Evolutionary conservation across 2,329 filamentous ascomycete genomes (phyloP).

Genomic region (Remersonia thermophila): DNA sequence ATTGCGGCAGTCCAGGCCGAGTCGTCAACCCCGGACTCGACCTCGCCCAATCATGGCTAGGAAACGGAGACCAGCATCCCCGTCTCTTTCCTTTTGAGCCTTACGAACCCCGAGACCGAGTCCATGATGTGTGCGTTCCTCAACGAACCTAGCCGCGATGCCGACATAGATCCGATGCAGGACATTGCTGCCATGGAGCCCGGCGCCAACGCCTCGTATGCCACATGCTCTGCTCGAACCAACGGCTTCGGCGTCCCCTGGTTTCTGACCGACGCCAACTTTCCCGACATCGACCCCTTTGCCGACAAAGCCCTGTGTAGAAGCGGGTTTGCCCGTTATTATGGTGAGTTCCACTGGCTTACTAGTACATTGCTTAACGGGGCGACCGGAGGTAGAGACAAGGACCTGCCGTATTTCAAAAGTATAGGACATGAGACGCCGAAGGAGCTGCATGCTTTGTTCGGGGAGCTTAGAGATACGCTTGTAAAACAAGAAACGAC

Average conservation of each 20-base stretch:
- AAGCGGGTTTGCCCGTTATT: conserved; percentile 3
- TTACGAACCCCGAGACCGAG: conserved; percentile 18
- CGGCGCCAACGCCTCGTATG: too few species aligned
- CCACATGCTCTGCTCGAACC: too few species aligned
- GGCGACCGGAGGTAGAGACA: not conserved
- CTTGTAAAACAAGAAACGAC: too few species aligned
- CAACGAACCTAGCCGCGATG: conserved; percentile 1
- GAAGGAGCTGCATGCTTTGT: conserved; percentile 3
- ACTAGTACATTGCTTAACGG: conserved; percentile 1
- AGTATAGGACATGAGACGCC: conserved; percentile 1
- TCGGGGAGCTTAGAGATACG: conserved; percentile 1
- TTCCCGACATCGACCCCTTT: conserved; percentile 3
- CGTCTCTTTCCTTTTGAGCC: conserved; percentile 17
- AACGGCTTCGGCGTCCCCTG: conserved; percentile 8
- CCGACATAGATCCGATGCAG: not conserved
- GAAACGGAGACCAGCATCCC: conserved; percentile 14
- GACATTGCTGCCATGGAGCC: too few species aligned
- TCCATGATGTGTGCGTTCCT: conserved; percentile 16
- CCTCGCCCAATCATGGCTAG: not conserved
- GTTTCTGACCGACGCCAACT: conserved; percentile 6
- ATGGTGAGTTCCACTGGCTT: conserved; percentile 6
- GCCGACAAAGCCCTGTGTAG: conserved; percentile 1
- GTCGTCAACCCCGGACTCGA: not conserved
- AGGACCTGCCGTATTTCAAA: not conserved
- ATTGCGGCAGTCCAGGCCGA: not conserved